phyloP scores from a whole-genome alignment of 352 stramenopile species.

The Phytophthora meadii region DNA sequence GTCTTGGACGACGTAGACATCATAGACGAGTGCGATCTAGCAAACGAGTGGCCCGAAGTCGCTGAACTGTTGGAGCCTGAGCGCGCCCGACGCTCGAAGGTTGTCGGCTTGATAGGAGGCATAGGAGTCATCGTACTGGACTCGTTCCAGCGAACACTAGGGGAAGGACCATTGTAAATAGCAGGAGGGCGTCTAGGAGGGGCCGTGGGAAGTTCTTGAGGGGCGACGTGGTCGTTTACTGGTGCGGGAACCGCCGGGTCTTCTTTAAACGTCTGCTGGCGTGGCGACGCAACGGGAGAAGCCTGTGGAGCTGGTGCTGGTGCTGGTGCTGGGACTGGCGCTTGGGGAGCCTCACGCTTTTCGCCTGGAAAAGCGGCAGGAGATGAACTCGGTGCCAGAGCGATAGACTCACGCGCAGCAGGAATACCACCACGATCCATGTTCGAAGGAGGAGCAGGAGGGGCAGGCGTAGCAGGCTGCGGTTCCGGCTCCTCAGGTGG shows the following conservation, averaged over 20 bases:
- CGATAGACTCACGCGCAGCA: slow-evolving; percentile 14
- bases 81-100: slow-evolving; percentile 53
- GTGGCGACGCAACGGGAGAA: slow-evolving; percentile 18
- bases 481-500: slow-evolving; percentile 17
- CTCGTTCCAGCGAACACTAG: slow-evolving; percentile 24
- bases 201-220: slow-evolving; percentile 25
- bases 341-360: slow-evolving; percentile 17
- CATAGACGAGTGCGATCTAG: slow-evolving; percentile 78
- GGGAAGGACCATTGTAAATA: slow-evolving; percentile 47
- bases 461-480: slow-evolving; percentile 25
- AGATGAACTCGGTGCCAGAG: slow-evolving; percentile 49
- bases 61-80: slow-evolving; percentile 80
- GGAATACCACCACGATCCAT: slow-evolving; percentile 39
- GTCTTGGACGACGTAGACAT: slow-evolving; percentile 81
- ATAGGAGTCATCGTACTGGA: slow-evolving; percentile 39
- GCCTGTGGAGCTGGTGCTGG: slow-evolving; percentile 10
- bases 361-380: slow-evolving; percentile 57
- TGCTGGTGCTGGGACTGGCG: slow-evolving; percentile 6
- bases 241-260: slow-evolving; percentile 13
- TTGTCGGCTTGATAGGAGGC: slow-evolving; percentile 30
- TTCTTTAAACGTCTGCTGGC: slow-evolving; percentile 29
- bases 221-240: slow-evolving; percentile 17
- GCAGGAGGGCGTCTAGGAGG: slow-evolving; percentile 34
- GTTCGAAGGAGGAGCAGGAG: slow-evolving; percentile 41
- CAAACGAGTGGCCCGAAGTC: slow-evolving; percentile 81